These are phyloP conservation scores for Penicillium sp. DNA, from an alignment of 2,329 filamentous ascomycete genomes.

Conservation along the genomic window DNA sequence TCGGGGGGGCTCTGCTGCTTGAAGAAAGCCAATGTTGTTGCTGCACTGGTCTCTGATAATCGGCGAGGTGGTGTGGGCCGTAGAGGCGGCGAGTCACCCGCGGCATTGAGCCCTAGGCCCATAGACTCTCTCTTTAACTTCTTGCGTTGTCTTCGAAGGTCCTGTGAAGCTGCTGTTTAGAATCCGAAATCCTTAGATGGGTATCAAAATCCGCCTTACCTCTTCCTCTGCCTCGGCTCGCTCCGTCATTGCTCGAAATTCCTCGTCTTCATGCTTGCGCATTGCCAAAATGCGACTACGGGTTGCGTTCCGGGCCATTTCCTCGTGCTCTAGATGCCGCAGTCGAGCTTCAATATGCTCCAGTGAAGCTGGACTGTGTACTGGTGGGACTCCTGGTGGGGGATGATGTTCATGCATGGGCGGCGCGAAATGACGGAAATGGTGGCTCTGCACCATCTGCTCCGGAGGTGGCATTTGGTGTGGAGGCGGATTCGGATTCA, in stretches of 20 bases:
- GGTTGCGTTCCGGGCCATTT: conserved; percentile 32
- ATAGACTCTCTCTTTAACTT: conserved; percentile 35
- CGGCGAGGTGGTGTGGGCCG: conserved; percentile 33
- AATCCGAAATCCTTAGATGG: not conserved
- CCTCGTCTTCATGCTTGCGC: conserved; percentile 36
- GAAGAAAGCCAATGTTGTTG: conserved; percentile 36
- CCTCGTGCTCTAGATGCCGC: conserved; percentile 35
- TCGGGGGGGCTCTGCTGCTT: conserved; percentile 37
- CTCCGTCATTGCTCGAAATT: conserved; percentile 35
- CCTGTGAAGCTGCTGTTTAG: conserved; percentile 17
- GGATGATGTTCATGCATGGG: conserved; percentile 27
- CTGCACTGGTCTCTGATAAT: conserved; percentile 35
- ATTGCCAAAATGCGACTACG: conserved; percentile 31
- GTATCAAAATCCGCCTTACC: conserved; percentile 21
- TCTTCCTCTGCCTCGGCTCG: conserved; percentile 35
- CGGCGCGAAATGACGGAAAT: conserved; percentile 27
- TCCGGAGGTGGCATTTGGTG: conserved; percentile 28
- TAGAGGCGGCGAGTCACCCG: conserved; percentile 31
- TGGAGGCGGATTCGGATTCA: conserved; percentile 31
- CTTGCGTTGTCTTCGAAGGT: conserved; percentile 34
- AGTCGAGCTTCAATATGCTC: conserved; percentile 35
- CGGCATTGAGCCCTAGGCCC: conserved; percentile 30
- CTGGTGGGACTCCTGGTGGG: conserved; percentile 16
- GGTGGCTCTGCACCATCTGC: conserved; percentile 28
- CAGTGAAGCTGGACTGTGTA: conserved; percentile 22